phyloP scores from a whole-genome alignment of 306 rosid genomes.

The Coriaria nepalensis region DNA sequence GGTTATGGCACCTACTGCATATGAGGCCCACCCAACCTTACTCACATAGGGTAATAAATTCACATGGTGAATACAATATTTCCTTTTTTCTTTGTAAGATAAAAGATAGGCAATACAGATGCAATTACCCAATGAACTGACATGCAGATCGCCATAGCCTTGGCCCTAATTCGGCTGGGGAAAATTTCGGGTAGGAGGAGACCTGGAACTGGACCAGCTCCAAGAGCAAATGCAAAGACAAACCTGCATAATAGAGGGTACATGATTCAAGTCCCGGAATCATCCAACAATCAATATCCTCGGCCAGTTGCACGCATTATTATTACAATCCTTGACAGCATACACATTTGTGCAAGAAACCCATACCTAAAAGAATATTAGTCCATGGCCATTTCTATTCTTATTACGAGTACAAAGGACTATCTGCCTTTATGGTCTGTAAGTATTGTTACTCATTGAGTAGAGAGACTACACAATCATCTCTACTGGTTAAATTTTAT shows the following conservation, averaged over 20 bases:
- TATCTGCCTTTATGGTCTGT: too few species aligned
- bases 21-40: too few species aligned
- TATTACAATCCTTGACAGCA: too few species aligned
- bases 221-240: conserved; percentile 80
- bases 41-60: neutral
- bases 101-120: conserved; percentile 8
- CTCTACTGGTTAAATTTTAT: neutral
- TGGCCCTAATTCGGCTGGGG: conserved; percentile 80
- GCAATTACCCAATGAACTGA: conserved; percentile 91
- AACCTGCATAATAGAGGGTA: conserved; percentile 40
- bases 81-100: neutral
- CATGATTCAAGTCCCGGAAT: conserved; percentile 10
- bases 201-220: conserved; percentile 99
- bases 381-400: too few species aligned
- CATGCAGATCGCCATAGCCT: conserved; percentile 94
- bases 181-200: conserved; percentile 90
- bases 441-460: neutral
- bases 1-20: too few species aligned
- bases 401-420: too few species aligned
- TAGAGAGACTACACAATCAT: neutral
- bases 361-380: too few species aligned
- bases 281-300: neutral
- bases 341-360: too few species aligned
- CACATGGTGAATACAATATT: too few species aligned
- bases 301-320: neutral